Percentiles rank a stretch among this genome's conserved stretches.
phyloP scores from a whole-genome alignment of 305 asterid species.

The Solanum hybrid region DNA sequence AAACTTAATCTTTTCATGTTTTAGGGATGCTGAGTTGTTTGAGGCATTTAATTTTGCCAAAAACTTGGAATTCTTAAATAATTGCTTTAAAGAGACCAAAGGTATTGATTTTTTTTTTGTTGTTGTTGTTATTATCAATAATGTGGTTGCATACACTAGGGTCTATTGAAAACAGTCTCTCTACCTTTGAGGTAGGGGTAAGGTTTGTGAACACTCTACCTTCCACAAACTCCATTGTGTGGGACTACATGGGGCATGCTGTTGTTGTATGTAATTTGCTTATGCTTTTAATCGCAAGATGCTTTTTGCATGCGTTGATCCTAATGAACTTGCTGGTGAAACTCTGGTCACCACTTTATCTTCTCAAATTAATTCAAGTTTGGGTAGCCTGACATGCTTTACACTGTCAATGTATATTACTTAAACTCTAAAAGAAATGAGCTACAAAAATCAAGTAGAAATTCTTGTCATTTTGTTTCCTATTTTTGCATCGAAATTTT shows the following conservation, averaged over 20 bases:
- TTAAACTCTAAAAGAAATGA: background rate
- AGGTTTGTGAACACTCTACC: background rate
- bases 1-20: background rate
- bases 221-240: background rate
- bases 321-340: background rate
- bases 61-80: conserved; percentile 70
- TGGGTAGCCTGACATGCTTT: background rate
- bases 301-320: background rate
- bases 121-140: background rate
- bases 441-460: background rate
- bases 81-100: conserved; percentile 58
- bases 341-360: background rate
- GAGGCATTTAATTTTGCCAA: conserved; percentile 68
- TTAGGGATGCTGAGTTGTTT: conserved; percentile 72
- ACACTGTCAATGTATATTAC: background rate
- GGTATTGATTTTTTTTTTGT: conserved; percentile 22
- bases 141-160: background rate
- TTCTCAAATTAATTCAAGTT: background rate
- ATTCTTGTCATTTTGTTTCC: background rate
- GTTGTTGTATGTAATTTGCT: background rate
- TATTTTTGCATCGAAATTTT: background rate
- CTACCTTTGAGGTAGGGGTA: background rate
- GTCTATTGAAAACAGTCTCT: background rate
- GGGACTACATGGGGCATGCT: background rate
- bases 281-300: background rate